Percentiles rank a stretch among this genome's conserved stretches.
These are phyloP conservation scores for Penicillium bialowiezense DNA, from an alignment of 495 filamentous ascomycete genomes.

Conservation along the genomic window DNA sequence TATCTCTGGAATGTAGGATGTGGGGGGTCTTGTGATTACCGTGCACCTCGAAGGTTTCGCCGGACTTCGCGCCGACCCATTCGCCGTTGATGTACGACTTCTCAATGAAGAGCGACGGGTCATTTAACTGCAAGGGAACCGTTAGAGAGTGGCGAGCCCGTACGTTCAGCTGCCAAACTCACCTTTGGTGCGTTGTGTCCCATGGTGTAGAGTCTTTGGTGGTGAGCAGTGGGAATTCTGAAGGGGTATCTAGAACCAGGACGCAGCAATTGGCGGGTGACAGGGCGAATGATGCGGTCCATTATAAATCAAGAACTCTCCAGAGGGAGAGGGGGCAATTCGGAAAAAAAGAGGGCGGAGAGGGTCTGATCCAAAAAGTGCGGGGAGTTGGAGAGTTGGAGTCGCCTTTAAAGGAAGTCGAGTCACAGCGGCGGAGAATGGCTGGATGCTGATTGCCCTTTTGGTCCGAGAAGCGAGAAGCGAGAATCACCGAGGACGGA, in stretches of 20 bases:
- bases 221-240: slow-evolving; percentile 31
- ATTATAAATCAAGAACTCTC: slow-evolving; percentile 22
- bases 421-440: slow-evolving; percentile 9
- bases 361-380: slow-evolving; percentile 6
- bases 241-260: slow-evolving; percentile 40
- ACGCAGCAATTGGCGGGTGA: slow-evolving; percentile 38
- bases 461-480: slow-evolving; percentile 29
- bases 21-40: slow-evolving; percentile 40
- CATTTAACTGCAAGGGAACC: slow-evolving; percentile 61
- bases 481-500: slow-evolving; percentile 28
- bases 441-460: slow-evolving; percentile 25
- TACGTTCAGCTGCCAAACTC: slow-evolving; percentile 4
- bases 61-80: slow-evolving; percentile 72
- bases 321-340: not conserved
- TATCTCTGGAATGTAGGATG: not conserved
- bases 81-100: slow-evolving; percentile 84
- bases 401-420: slow-evolving; percentile 13
- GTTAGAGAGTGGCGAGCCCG: not conserved
- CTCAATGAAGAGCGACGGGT: slow-evolving; percentile 75
- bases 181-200: slow-evolving; percentile 43
- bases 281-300: slow-evolving; percentile 39
- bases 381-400: slow-evolving; percentile 14
- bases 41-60: slow-evolving; percentile 76
- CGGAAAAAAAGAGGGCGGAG: not conserved
- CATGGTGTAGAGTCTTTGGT: slow-evolving; percentile 43